These are phyloP conservation scores for Larix kaempferi DNA, from an alignment of 75 land plant genomes.

Conservation along the genomic window DNA sequence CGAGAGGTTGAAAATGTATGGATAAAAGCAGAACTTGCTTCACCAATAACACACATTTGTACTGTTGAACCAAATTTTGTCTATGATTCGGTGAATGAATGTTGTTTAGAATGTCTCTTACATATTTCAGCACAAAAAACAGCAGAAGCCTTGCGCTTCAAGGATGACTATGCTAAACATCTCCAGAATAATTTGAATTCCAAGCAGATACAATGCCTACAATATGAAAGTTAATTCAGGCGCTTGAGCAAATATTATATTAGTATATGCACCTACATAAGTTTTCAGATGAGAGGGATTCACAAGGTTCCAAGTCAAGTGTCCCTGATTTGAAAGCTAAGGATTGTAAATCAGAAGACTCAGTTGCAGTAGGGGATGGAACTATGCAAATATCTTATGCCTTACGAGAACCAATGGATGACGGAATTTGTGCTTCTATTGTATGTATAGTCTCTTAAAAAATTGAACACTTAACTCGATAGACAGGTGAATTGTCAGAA, in stretches of 20 bases:
- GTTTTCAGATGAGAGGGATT: slow-evolving; percentile 21
- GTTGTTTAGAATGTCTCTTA: slow-evolving; percentile 21
- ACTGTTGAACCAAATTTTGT: slow-evolving; percentile 24
- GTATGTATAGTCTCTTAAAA: slow-evolving; percentile 13
- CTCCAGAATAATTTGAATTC: slow-evolving; percentile 48
- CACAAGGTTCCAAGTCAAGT: slow-evolving; percentile 16
- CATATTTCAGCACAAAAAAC: slow-evolving; percentile 71
- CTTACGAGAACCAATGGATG: slow-evolving; percentile 78
- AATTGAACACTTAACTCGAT: slow-evolving; percentile 9
- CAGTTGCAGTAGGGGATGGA: slow-evolving; percentile 44
- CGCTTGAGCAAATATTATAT: slow-evolving; percentile 80
- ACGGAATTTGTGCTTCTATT: slow-evolving; percentile 47
- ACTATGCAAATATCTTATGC: slow-evolving; percentile 15
- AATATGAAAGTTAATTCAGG: slow-evolving; percentile 86
- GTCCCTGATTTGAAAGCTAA: slow-evolving; percentile 22
- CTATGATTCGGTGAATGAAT: neutral
- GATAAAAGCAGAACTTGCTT: slow-evolving; percentile 91
- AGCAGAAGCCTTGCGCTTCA: slow-evolving; percentile 74
- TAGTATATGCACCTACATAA: slow-evolving; percentile 52
- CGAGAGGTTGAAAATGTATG: slow-evolving; percentile 95
- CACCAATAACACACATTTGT: slow-evolving; percentile 71
- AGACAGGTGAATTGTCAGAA: slow-evolving; percentile 34
- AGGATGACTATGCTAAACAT: slow-evolving; percentile 87
- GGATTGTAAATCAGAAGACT: slow-evolving; percentile 40
- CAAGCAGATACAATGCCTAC: slow-evolving; percentile 66